Percentiles rank a stretch among this genome's conserved stretches.
These are phyloP conservation scores for Suhomyces anneliseae DNA, from an alignment of 1,139 yeast genomes.

Conservation along the genomic window DNA sequence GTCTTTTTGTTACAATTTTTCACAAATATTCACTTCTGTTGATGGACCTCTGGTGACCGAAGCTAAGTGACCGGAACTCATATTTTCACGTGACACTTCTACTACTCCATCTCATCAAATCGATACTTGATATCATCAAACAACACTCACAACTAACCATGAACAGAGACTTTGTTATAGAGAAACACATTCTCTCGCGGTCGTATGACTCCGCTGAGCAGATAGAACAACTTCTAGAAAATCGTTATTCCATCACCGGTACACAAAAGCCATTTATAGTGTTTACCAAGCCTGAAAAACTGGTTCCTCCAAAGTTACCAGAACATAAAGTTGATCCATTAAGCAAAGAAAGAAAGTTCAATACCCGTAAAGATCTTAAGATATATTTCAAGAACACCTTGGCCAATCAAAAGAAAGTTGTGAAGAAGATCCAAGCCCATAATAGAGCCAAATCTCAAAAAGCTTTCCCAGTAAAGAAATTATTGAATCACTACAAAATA, in stretches of 20 bases:
- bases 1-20: too few species aligned
- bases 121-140: too few species aligned
- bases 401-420: slow-evolving; percentile 37
- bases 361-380: slow-evolving; percentile 49
- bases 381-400: slow-evolving; percentile 39
- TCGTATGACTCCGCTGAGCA: slow-evolving; percentile 42
- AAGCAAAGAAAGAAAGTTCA: slow-evolving; percentile 20
- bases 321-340: slow-evolving; percentile 8
- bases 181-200: slow-evolving; percentile 52
- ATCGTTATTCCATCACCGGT: slow-evolving; percentile 58
- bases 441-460: slow-evolving; percentile 19
- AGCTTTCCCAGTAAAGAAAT: slow-evolving; percentile 28
- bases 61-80: not conserved
- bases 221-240: slow-evolving; percentile 51
- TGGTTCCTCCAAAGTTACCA: slow-evolving; percentile 9
- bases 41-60: too few species aligned
- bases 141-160: slow-evolving; percentile 12
- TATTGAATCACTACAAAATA: slow-evolving; percentile 38
- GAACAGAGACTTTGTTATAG: slow-evolving; percentile 47
- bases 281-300: slow-evolving; percentile 8
- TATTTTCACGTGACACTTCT: not conserved
- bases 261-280: slow-evolving; percentile 52
- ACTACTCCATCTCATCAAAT: not conserved
- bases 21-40: too few species aligned
- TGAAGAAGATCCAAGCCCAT: slow-evolving; percentile 32